Base-by-base conservation (phyloP, 306 rosid species). In the Cicer arietinum region DNA sequence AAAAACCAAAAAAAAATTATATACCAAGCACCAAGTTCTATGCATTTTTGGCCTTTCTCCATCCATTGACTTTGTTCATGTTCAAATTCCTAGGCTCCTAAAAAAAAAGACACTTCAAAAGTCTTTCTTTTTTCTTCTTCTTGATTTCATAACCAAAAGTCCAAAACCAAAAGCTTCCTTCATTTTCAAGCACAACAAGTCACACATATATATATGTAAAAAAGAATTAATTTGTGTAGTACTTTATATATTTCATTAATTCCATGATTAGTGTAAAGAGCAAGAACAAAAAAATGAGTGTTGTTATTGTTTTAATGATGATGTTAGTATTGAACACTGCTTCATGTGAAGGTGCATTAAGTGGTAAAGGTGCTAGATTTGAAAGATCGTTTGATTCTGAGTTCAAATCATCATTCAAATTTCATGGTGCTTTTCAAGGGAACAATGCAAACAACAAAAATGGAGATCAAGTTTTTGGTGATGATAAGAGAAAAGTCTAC, bases 401-500 rank as follows among this genome's bases (percentile, higher is more conserved):
- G 81, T 61, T 76, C 80, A 81, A 66, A 44, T 59, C 57, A 12
- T 52, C 79, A 16, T 25, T 8, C 45, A 77, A 61, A 51, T 67
- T 79, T 35, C 86, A 57, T 25, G 76, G 47, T 79, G 81, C 48
- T n/a, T 62, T 71, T 44, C 46, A 70, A 72, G 78, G 67, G 37
- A 80, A 51, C 9, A 64, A 7, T 79, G 81, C 62, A 69, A 56
- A 54, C 54, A 77, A 76, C 54, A 77, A 76, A 35, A 59, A 77
- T 42, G 81, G 44, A 54, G 84, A 79, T 47, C 76, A 81, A 73
- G 77, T 80, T 80, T 87, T 90, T 80, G 93, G 77, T 63, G 89
- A 74, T 73, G 91, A 90, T 7, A 85, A 88, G 89, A 92, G 97
- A 73, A 88, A 89, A 79, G 89, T 92, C 54, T 87, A 87, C 86